These are phyloP conservation scores for Martensiomyces pterosporus DNA, from an alignment of 192 early-diverging fungal genomes.

Conservation along the genomic window DNA sequence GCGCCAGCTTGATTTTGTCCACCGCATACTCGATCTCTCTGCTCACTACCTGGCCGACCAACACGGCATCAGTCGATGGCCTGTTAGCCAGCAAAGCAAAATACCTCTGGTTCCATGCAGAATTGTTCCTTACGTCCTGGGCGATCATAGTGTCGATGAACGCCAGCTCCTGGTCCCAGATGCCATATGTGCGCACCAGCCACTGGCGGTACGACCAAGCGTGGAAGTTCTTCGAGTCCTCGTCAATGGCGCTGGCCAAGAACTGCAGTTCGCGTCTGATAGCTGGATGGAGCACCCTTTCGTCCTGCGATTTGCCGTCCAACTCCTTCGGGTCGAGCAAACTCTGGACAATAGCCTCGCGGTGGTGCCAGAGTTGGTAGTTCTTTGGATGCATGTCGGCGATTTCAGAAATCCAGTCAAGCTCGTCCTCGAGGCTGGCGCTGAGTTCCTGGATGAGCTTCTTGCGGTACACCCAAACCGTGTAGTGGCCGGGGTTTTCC, in stretches of 20 bases:
- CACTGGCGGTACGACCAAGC: constrained; percentile 98
- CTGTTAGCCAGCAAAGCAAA: constrained; percentile 58
- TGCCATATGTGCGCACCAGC: constrained; percentile 68
- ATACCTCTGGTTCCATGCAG: constrained; percentile 97
- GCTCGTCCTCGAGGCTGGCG: constrained; percentile 63
- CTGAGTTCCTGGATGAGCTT: constrained; percentile 67
- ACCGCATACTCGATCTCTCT: constrained; percentile 66
- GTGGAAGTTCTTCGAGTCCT: constrained; percentile 98
- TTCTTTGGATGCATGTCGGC: constrained; percentile 80
- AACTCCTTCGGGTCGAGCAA: constrained; percentile 15
- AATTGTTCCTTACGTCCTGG: constrained; percentile 92
- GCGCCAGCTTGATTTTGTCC: constrained; percentile 70
- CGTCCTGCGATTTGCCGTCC: constrained; percentile 24
- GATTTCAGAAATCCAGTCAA: constrained; percentile 72
- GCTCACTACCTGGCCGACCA: constrained; percentile 46
- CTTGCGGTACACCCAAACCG: constrained; percentile 91
- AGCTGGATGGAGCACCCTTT: constrained; percentile 33
- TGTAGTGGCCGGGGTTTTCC: constrained; percentile 91
- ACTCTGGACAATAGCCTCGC: constrained; percentile 21
- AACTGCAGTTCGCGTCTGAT: constrained; percentile 68
- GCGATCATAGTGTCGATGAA: constrained; percentile 71
- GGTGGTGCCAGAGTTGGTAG: constrained; percentile 89
- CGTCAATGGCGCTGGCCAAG: constrained; percentile 61
- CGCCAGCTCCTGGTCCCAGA: constrained; percentile 75
- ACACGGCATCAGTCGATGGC: constrained; percentile 10